Evolutionary conservation across 371 early-diverging fungal genomes (phyloP), one percentile per base, ranked within the genome.

Genomic region (Rhizomucor pusillus): DNA sequence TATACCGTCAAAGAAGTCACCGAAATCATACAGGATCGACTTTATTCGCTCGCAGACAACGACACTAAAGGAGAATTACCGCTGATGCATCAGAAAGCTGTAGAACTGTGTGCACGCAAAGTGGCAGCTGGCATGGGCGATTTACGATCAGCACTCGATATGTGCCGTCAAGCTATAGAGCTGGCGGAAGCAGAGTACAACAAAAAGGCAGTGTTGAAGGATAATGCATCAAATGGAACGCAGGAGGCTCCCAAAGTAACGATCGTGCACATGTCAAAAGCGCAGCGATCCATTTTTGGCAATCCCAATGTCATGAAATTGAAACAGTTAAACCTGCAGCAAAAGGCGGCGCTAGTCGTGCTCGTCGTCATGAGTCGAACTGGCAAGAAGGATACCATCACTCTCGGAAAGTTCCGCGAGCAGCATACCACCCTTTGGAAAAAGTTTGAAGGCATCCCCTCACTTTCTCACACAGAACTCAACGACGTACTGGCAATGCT

Each of bases 51-150:
- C 46, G 36, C 46, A 57, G 11, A 45, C 56, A 36, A 59, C 34
- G 47, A 51, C 47, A 12, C 43, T 25, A 36, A 51, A 50, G 54
- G 23, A 33, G 51, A 66, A 7, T 52, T 65, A 1, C 81, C 88
- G 6, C 57, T 91, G 51, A 90, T 97, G 65, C 89, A 93, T 29
- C 73, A 80, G n/a, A 74, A 78, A 12, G 97, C 97, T 0, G 81
- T 98, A 18, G 96, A 97, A 64, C 69, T 97, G 11, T 92, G 92
- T 62, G 92, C 96, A 14, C 81, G 95, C 43, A 98, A 96, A 66
- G 89, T 94, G 2, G 93, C 93, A 1, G 89, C 91, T 11, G 85
- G 86, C 0, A 91, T 92, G 23, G 97, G 98, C 4, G 98, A 98
- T 71, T 52, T 96, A 39, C 73, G 98, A 52, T 89, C 89, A 49